Evolutionary conservation across 1,284 basidiomycete genomes (phyloP).

Genomic region (Neonothopanus nambi): DNA sequence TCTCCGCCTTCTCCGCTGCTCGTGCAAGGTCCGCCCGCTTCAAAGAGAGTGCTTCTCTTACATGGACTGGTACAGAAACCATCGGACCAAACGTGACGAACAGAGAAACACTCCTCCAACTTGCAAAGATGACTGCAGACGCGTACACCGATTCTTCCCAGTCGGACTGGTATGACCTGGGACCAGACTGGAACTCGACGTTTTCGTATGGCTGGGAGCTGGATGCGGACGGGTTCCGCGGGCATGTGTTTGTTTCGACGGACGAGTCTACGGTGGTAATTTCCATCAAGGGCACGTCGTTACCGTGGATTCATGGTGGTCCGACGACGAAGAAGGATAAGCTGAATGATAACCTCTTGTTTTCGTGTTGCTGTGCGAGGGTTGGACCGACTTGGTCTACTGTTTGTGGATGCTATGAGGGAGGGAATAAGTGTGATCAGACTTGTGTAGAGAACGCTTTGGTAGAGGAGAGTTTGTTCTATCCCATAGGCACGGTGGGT

Average conservation of each 20-base stretch:
- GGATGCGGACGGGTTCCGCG: slow-evolving; percentile 83
- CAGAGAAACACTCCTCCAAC: slow-evolving; percentile 63
- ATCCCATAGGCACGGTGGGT: slow-evolving; percentile 64
- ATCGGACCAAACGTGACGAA: slow-evolving; percentile 58
- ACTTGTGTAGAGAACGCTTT: slow-evolving; percentile 76
- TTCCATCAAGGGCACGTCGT: slow-evolving; percentile 91
- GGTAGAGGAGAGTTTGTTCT: slow-evolving; percentile 79
- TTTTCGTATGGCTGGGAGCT: slow-evolving; percentile 88
- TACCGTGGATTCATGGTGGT: slow-evolving; percentile 76
- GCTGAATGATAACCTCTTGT: slow-evolving; percentile 86
- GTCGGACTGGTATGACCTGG: slow-evolving; percentile 64
- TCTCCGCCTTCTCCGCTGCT: slow-evolving; percentile 48
- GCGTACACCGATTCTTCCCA: slow-evolving; percentile 62
- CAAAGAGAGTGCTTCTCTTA: slow-evolving; percentile 44
- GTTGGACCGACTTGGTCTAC: slow-evolving; percentile 85
- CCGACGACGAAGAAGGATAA: slow-evolving; percentile 72
- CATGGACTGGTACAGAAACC: slow-evolving; percentile 49
- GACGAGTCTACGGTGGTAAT: slow-evolving; percentile 88
- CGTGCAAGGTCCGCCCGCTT: slow-evolving; percentile 49
- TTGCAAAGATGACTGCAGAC: slow-evolving; percentile 83
- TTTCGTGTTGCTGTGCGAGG: slow-evolving; percentile 89
- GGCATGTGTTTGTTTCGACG: slow-evolving; percentile 81
- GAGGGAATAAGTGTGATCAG: slow-evolving; percentile 68
- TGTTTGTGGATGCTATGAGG: slow-evolving; percentile 81
- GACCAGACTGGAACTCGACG: slow-evolving; percentile 62